Conservation (phyloP, 495 filamentous ascomycete genomes). For the Penicillium goetzii region DNA sequence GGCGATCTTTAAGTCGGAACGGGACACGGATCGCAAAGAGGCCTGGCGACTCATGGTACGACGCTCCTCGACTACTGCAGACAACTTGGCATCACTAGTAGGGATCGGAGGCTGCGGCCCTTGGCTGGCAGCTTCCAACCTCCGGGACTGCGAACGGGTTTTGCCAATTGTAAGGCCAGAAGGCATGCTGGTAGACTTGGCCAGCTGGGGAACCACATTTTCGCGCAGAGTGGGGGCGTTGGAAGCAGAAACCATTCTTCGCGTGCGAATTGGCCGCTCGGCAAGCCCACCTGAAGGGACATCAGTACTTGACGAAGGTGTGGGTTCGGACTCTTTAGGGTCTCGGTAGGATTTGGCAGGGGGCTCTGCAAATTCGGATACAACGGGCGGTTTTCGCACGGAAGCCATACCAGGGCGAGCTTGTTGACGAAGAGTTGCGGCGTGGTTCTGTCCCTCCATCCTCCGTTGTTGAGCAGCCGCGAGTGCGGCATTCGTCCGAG, state of each 20-base stretch:
- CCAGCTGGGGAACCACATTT: slow-evolving; percentile 30
- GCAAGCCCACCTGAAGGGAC: slow-evolving; percentile 40
- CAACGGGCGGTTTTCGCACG: slow-evolving; percentile 35
- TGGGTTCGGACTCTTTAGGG: slow-evolving; percentile 21
- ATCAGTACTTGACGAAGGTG: not conserved
- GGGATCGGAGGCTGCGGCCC: slow-evolving; percentile 15
- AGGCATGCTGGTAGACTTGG: slow-evolving; percentile 39
- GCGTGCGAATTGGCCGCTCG: slow-evolving; percentile 48
- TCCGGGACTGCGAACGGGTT: slow-evolving; percentile 52
- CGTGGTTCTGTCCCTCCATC: slow-evolving; percentile 49
- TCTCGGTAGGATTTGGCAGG: slow-evolving; percentile 26
- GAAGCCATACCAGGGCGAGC: slow-evolving; percentile 38
- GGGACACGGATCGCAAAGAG: slow-evolving; percentile 28
- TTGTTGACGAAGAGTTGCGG: slow-evolving; percentile 53
- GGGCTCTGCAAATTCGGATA: slow-evolving; percentile 33
- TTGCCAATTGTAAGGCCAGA: slow-evolving; percentile 48
- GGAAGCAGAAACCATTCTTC: slow-evolving; percentile 44
- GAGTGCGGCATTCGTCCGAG: slow-evolving; percentile 48
- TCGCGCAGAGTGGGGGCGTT: slow-evolving; percentile 41
- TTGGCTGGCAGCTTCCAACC: slow-evolving; percentile 41
- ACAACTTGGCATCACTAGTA: slow-evolving; percentile 31
- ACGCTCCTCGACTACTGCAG: slow-evolving; percentile 29
- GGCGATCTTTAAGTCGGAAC: slow-evolving; percentile 22
- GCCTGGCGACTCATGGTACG: slow-evolving; percentile 16
- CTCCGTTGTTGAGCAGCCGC: slow-evolving; percentile 48